phyloP scores from a whole-genome alignment of 345 rosid genomes.

The Corymbia maculata region DNA sequence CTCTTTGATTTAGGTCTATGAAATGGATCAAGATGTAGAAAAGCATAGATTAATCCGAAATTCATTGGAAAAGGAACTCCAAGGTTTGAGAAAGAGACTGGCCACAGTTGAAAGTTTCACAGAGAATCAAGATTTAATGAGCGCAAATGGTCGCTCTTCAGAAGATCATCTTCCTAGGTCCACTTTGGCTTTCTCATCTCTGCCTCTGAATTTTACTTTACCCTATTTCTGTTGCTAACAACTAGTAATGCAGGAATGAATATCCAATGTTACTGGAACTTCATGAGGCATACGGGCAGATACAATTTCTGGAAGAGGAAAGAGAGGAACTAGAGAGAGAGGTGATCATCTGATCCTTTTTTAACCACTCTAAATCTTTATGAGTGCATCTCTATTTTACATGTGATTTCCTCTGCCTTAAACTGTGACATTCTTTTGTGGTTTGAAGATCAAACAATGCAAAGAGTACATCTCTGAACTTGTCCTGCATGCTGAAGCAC shows the following conservation, averaged over 20 bases:
- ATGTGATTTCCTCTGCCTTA: not conserved
- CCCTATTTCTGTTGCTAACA: not conserved
- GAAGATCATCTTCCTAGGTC: conserved; percentile 47
- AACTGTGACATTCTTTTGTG: not conserved
- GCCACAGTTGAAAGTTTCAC: conserved; percentile 49
- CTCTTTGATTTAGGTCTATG: conserved; percentile 47
- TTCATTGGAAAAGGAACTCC: conserved; percentile 71
- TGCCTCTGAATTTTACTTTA: not conserved
- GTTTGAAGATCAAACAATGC: conserved; percentile 54
- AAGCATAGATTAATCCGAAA: conserved; percentile 57
- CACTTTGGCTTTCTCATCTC: not conserved
- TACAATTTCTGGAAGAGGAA: conserved; percentile 46
- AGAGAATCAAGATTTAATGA: conserved; percentile 25
- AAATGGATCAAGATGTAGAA: conserved; percentile 81
- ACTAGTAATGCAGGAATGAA: conserved; percentile 21
- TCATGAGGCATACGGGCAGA: conserved; percentile 34
- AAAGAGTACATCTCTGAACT: conserved; percentile 76
- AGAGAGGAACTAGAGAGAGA: conserved; percentile 51
- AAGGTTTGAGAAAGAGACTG: conserved; percentile 52
- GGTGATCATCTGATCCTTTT: conserved; percentile 28
- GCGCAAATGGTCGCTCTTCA: conserved; percentile 11
- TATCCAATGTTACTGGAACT: conserved; percentile 29
- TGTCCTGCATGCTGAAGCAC: conserved; percentile 86
- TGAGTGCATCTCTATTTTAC: not conserved
- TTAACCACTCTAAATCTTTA: not conserved